Evolutionary conservation across 2,329 filamentous ascomycete species (phyloP).

Genomic region (Allantophomopsis lycopodina): DNA sequence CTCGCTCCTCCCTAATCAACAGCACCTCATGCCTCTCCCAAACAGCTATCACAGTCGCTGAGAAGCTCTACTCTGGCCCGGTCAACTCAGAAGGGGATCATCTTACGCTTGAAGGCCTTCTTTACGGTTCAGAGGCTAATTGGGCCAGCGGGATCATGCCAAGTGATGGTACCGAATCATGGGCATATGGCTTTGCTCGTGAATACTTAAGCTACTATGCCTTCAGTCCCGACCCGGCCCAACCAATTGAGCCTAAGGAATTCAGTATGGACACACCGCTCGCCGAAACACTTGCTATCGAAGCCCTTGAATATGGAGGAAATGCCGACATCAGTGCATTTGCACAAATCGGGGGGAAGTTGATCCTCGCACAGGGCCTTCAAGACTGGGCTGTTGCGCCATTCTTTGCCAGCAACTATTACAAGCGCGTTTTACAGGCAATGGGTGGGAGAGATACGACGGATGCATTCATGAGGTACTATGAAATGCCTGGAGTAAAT

Average conservation of each 20-base stretch:
- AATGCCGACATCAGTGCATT: background rate
- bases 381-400: constrained; percentile 1
- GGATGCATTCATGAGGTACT: constrained; percentile 1
- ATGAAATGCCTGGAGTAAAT: constrained; percentile 1
- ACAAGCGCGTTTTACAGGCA: background rate
- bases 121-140: background rate
- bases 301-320: constrained; percentile 1
- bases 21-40: background rate
- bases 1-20: background rate
- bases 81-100: constrained; percentile 1
- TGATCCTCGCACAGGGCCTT: background rate
- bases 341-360: background rate
- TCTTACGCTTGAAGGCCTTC: background rate
- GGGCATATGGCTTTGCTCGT: background rate
- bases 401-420: background rate
- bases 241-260: background rate
- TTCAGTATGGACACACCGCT: constrained; percentile 1
- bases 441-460: background rate
- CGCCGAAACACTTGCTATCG: background rate
- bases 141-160: background rate
- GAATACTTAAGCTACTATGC: background rate
- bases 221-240: background rate
- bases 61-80: constrained; percentile 1
- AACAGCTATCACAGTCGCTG: background rate
- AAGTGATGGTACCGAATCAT: background rate